Percentiles rank a stretch among this genome's conserved stretches.
Conservation (phyloP, 2,329 filamentous ascomycete genomes). For the Orbilia javanica region DNA sequence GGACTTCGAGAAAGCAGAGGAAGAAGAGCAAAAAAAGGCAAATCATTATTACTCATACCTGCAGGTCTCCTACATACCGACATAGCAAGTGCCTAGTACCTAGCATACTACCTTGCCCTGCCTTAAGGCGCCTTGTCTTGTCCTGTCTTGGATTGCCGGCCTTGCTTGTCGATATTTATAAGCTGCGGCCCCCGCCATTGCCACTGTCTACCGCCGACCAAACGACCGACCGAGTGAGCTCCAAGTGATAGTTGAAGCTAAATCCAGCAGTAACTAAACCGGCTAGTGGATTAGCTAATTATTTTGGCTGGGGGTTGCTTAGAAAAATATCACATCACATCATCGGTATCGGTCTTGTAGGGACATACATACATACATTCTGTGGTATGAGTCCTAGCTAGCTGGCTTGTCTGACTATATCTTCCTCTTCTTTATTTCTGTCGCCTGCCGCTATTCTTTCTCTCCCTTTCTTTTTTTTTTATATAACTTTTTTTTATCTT, state of each 20-base stretch:
- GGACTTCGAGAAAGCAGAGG: too few relatives aligned
- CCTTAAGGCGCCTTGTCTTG: background rate
- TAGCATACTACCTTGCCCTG: too few relatives aligned
- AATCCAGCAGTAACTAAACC: too few relatives aligned
- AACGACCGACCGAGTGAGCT: background rate
- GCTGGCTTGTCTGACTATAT: background rate
- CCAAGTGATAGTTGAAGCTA: too few relatives aligned
- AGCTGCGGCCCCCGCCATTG: background rate
- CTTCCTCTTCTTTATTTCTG: background rate
- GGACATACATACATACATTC: too few relatives aligned
- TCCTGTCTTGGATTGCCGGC: too few relatives aligned
- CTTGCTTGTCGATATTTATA: slow-evolving; percentile 1
- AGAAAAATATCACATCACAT: background rate
- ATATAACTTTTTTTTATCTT: background rate
- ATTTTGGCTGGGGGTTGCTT: too few relatives aligned
- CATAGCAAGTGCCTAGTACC: background rate
- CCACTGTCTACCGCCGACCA: background rate
- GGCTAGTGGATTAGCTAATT: too few relatives aligned
- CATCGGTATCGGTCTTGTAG: background rate
- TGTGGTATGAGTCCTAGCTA: too few relatives aligned
- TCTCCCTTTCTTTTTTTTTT: background rate
- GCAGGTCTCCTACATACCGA: background rate
- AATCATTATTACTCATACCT: slow-evolving; percentile 30
- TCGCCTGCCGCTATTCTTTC: background rate
- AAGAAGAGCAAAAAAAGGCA: background rate